A percentile compares a stretch with the other conserved stretches of the same genome.
Evolutionary conservation across 2,329 filamentous ascomycete genomes (phyloP).

Genomic region (Penicillium frequentans): DNA sequence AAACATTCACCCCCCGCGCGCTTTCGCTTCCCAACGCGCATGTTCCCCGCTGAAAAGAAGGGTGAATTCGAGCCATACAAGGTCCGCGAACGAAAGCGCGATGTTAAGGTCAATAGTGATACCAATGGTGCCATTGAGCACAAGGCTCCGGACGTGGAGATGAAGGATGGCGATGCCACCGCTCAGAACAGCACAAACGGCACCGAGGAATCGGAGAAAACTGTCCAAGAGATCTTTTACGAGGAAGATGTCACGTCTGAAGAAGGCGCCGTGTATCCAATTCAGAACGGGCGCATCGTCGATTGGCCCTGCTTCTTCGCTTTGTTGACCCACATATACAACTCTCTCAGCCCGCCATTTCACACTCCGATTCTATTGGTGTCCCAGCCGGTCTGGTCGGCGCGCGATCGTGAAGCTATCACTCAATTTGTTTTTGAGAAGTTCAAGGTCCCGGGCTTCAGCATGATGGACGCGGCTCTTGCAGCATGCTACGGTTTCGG

Average conservation of each 20-base stretch:
- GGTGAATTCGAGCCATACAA: conserved; percentile 81
- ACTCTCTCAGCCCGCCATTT: conserved; percentile 83
- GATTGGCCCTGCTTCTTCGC: conserved; percentile 94
- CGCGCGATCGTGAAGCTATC: conserved; percentile 80
- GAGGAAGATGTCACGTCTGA: conserved; percentile 86
- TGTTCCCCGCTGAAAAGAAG: conserved; percentile 78
- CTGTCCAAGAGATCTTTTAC: conserved; percentile 60
- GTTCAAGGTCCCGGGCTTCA: conserved; percentile 90
- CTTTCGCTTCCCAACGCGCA: conserved; percentile 83
- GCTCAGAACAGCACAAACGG: conserved; percentile 3
- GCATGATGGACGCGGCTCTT: conserved; percentile 82
- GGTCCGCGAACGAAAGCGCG: conserved; percentile 57
- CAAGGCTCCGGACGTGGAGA: conserved; percentile 43
- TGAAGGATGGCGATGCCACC: conserved; percentile 42
- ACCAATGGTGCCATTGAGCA: conserved; percentile 28
- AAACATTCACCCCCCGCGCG: conserved; percentile 87
- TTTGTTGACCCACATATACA: conserved; percentile 88
- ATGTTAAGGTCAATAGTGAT: conserved; percentile 29
- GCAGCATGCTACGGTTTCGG: conserved; percentile 82
- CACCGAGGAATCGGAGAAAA: conserved; percentile 21
- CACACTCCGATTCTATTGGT: conserved; percentile 93
- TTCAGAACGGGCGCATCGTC: conserved; percentile 76
- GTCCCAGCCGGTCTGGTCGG: conserved; percentile 85
- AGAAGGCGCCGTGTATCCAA: conserved; percentile 87
- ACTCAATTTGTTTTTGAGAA: conserved; percentile 97